phyloP scores from a whole-genome alignment of 2,329 filamentous ascomycete genomes.

The Fusarium illudens region DNA sequence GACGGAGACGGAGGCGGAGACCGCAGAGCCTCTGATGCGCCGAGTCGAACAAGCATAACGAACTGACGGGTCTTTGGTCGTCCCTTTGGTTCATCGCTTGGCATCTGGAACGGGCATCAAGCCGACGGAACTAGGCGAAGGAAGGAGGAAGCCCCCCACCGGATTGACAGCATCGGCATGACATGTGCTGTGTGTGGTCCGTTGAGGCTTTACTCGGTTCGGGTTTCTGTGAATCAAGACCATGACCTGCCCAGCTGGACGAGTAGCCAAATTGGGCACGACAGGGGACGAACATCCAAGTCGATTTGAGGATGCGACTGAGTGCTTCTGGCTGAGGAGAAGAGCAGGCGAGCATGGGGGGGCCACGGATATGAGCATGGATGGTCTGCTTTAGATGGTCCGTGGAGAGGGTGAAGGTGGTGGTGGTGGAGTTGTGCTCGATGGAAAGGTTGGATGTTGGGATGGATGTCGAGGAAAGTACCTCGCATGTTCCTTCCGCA shows the following conservation, averaged over 20 bases:
- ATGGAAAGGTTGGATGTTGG: neutral
- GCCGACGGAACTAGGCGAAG: slow-evolving; percentile 9
- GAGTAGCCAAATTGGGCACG: slow-evolving; percentile 9
- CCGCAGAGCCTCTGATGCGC: slow-evolving; percentile 15
- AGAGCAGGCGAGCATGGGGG: neutral
- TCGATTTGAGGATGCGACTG: neutral
- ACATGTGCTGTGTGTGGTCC: neutral
- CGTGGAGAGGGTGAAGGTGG: neutral
- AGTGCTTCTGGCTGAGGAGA: neutral
- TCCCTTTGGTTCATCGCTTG: slow-evolving; percentile 13
- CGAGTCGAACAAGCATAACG: slow-evolving; percentile 31
- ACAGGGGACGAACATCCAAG: neutral
- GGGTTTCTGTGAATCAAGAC: slow-evolving; percentile 5
- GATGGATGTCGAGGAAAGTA: neutral
- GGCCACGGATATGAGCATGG: neutral
- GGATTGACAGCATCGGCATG: neutral
- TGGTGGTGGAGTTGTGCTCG: neutral
- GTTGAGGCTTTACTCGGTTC: slow-evolving; percentile 4
- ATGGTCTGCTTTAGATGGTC: slow-evolving; percentile 1
- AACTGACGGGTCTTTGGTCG: neutral
- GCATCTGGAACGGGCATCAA: slow-evolving; percentile 22
- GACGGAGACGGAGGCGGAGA: slow-evolving; percentile 14
- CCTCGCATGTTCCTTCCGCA: neutral
- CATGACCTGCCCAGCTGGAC: neutral
- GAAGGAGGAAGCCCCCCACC: slow-evolving; percentile 9